A percentile compares a stretch with the other conserved stretches of the same genome.
These are phyloP conservation scores for Yamadazyma atlantica DNA, from an alignment of 1,139 yeast species.

Conservation along the genomic window DNA sequence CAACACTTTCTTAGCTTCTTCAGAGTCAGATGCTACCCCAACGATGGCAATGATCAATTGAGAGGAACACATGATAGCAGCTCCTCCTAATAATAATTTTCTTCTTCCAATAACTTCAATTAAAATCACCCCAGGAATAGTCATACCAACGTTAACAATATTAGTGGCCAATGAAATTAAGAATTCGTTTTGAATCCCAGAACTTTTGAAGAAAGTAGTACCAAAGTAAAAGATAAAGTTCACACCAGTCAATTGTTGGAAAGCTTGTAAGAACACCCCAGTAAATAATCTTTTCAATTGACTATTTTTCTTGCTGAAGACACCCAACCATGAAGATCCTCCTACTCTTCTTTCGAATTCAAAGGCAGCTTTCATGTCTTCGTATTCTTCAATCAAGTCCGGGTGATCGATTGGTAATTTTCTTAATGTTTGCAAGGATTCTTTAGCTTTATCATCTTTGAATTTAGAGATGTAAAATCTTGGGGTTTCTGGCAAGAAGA, in stretches of 20 bases:
- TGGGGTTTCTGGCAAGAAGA: constrained; percentile 76
- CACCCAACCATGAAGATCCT: constrained; percentile 32
- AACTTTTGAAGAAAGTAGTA: constrained; percentile 60
- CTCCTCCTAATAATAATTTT: constrained; percentile 47
- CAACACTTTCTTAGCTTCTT: constrained; percentile 55
- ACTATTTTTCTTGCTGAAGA: constrained; percentile 32
- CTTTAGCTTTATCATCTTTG: constrained; percentile 55
- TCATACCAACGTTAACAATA: constrained; percentile 38
- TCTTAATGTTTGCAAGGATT: constrained; percentile 33
- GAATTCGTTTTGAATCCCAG: constrained; percentile 47
- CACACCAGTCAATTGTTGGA: constrained; percentile 74
- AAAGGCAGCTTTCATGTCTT: constrained; percentile 38
- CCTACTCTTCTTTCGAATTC: constrained; percentile 32
- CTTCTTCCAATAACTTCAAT: constrained; percentile 40
- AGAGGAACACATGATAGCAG: constrained; percentile 63
- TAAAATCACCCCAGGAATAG: constrained; percentile 38
- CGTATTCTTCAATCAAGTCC: constrained; percentile 38
- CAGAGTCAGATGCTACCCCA: constrained; percentile 47
- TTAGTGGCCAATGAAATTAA: constrained; percentile 34
- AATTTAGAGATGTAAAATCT: constrained; percentile 61
- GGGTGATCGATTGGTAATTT: constrained; percentile 40
- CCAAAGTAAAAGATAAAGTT: constrained; percentile 72
- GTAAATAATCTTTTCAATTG: constrained; percentile 37
- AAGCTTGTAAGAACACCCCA: constrained; percentile 40
- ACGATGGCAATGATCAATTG: constrained; percentile 67